These are phyloP conservation scores for Pleurotus eryngii DNA, from an alignment of 768 basidiomycete species.

Conservation along the genomic window DNA sequence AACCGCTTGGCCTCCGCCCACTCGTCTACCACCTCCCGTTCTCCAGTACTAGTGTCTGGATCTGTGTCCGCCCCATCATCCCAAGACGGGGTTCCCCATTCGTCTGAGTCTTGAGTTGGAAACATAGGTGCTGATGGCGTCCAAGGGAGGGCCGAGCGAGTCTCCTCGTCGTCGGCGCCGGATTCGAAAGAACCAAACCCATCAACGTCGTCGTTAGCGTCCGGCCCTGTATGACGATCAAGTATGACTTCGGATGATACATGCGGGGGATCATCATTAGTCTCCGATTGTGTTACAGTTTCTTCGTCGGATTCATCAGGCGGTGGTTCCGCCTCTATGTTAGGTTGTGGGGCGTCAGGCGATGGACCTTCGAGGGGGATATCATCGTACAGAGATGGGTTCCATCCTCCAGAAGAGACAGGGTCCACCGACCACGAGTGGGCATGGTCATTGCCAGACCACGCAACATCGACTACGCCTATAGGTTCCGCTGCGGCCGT, in stretches of 20 bases:
- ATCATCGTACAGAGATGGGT: constrained; percentile 38
- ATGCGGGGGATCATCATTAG: neutral
- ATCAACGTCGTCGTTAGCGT: constrained; percentile 42
- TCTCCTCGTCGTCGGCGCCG: constrained; percentile 29
- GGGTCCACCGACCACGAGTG: constrained; percentile 39
- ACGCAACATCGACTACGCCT: constrained; percentile 33
- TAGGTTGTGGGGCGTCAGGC: constrained; percentile 1
- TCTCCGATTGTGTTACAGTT: neutral
- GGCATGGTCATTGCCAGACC: constrained; percentile 42
- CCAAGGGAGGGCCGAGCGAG: constrained; percentile 32
- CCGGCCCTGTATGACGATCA: constrained; percentile 6
- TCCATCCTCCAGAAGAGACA: constrained; percentile 24
- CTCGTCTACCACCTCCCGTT: constrained; percentile 43
- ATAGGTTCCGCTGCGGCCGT: constrained; percentile 22
- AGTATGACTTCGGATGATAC: constrained; percentile 3
- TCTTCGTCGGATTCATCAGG: constrained; percentile 10
- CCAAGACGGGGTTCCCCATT: constrained; percentile 44
- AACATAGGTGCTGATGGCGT: constrained; percentile 25
- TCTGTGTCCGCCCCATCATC: constrained; percentile 17
- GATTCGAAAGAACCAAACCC: constrained; percentile 60
- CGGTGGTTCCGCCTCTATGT: neutral
- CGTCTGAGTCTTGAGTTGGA: constrained; percentile 21
- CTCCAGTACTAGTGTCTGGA: constrained; percentile 7
- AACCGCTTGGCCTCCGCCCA: constrained; percentile 62
- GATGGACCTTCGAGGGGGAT: constrained; percentile 31